Evolutionary conservation across 371 early-diverging fungal genomes (phyloP).

Genomic region (Rhizomucor miehei): DNA sequence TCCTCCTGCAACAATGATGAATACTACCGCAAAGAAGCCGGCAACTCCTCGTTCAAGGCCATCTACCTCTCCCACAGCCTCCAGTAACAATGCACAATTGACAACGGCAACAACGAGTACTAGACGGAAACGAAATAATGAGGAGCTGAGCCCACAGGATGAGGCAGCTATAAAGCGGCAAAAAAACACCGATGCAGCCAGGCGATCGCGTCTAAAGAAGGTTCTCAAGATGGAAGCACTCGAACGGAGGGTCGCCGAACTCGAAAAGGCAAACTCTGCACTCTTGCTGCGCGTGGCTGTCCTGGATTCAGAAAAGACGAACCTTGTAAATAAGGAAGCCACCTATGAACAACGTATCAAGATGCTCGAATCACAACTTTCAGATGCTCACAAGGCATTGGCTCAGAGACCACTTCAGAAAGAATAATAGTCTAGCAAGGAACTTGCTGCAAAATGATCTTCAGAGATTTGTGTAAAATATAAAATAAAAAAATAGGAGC

Average conservation of each 20-base stretch:
- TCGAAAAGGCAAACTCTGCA: constrained; percentile 67
- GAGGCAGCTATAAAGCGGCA: constrained; percentile 71
- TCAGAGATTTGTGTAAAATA: too few species aligned
- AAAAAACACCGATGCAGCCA: constrained; percentile 90
- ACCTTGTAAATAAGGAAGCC: constrained; percentile 51
- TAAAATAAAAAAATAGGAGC: too few species aligned
- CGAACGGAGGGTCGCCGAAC: constrained; percentile 66
- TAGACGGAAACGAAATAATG: not conserved
- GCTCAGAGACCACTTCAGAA: not conserved
- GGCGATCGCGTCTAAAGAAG: constrained; percentile 85
- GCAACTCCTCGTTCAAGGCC: not conserved
- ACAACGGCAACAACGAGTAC: not conserved
- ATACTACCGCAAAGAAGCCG: not conserved
- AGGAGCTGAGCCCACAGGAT: constrained; percentile 20
- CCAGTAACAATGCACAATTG: not conserved
- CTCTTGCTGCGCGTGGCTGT: constrained; percentile 63
- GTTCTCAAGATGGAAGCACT: constrained; percentile 74
- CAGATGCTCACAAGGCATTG: constrained; percentile 49
- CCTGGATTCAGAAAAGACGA: constrained; percentile 61
- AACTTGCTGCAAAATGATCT: too few species aligned
- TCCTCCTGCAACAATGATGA: not conserved
- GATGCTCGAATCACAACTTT: constrained; percentile 62
- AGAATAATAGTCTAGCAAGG: too few species aligned
- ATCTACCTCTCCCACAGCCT: not conserved
- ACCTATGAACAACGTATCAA: constrained; percentile 60